These are phyloP conservation scores for Apiospora pterosperma DNA, from an alignment of 2,329 filamentous ascomycete genomes.

Conservation along the genomic window DNA sequence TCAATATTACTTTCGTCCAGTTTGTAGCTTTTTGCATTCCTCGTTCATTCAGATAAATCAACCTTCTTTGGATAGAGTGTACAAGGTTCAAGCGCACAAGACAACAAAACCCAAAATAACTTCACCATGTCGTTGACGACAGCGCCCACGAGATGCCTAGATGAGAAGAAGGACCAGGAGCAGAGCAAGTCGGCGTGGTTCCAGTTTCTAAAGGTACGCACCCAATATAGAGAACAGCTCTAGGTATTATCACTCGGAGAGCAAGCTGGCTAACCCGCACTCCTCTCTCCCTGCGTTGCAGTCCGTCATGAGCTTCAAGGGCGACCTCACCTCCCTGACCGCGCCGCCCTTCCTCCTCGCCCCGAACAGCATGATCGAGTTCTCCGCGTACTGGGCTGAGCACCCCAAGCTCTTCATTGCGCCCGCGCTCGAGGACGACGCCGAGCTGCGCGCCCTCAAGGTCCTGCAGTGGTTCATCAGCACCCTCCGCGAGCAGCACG, in stretches of 20 bases:
- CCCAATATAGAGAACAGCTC: background rate
- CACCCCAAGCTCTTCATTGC: slow-evolving; percentile 77
- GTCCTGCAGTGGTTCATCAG: slow-evolving; percentile 97
- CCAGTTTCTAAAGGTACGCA: slow-evolving; percentile 24
- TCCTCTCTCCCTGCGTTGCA: slow-evolving; percentile 21
- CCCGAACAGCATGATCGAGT: slow-evolving; percentile 74
- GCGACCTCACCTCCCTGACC: slow-evolving; percentile 76
- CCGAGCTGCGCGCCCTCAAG: slow-evolving; percentile 76
- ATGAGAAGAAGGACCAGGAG: slow-evolving; percentile 20
- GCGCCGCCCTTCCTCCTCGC: slow-evolving; percentile 82
- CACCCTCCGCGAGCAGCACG: slow-evolving; percentile 84
- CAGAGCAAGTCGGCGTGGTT: slow-evolving; percentile 25
- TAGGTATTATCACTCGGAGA: background rate
- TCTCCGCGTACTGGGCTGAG: slow-evolving; percentile 80
- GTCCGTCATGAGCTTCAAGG: slow-evolving; percentile 79
- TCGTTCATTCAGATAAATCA: background rate
- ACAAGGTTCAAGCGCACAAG: background rate
- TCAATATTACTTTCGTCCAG: background rate
- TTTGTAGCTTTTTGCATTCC: background rate
- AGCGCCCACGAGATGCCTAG: background rate
- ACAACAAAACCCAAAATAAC: background rate
- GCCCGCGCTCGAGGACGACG: slow-evolving; percentile 73
- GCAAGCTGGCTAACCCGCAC: background rate
- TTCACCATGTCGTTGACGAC: background rate
- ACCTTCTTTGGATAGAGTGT: background rate